Base-by-base conservation (phyloP, 1,284 basidiomycete genomes). In the Sparassis latifolia region DNA sequence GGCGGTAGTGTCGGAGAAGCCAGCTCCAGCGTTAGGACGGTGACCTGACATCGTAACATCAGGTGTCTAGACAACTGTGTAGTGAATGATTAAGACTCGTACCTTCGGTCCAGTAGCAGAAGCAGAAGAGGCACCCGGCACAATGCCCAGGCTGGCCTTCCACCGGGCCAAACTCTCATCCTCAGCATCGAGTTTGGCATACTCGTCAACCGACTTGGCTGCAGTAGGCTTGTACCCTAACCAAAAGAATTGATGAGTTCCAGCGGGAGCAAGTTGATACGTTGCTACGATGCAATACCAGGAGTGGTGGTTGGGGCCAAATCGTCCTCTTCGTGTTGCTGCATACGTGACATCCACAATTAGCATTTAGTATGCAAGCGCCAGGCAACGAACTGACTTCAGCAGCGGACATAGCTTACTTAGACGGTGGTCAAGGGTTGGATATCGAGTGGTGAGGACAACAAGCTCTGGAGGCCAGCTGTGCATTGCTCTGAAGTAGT, bases 121-220 rank as follows among this genome's bases (percentile, higher is more conserved):
- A 29, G 63, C 67, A 4, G 58, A 46, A 29, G 70, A 45, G 12
- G 61, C 74, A 47, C 78, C 82, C 28, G 84, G 76, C 44, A 78
- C 79, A 57, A 95, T 84, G 49, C 93, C 93, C 35, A 96, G 76
- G 55, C 86, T 92, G 29, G 89, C 90, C 67, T 95, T 95, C 92
- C 92, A 95, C 55, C 90, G 84, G 10, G 80, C 80, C 63, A 90
- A 73, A 66, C 86, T 90, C 68, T 93, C 90, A 66, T 95, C 92
- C 53, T 88, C 75, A 9, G 86, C 87, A 68, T 94, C 92, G 49
- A 94, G 78, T 43, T 83, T 70, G 10, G 80, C 81, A 52, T 87
- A 87, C 63, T 89, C 87, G 43, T 86, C 84, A 20, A 81, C 69
- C 43, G 73, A 73, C 70, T 86, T 90, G 27, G 73, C 77, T 52